Conservation (phyloP, 345 rosid genomes). For the Pugionium cornutum region DNA sequence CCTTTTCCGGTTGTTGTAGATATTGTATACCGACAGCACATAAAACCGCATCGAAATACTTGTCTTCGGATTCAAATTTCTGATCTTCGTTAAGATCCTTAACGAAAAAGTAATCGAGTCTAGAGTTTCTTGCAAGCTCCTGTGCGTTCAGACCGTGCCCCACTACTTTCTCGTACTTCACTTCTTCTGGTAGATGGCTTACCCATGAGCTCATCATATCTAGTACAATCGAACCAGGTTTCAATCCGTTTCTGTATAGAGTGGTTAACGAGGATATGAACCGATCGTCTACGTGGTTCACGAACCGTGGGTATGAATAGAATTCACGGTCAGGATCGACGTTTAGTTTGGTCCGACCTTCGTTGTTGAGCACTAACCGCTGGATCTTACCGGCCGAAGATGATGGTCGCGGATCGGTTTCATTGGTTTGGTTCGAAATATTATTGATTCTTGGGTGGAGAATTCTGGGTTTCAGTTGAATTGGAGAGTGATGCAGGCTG, state of each 20-base stretch:
- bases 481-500: conserved; percentile 36
- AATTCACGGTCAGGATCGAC: conserved; percentile 60
- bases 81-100: conserved; percentile 74
- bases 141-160: conserved; percentile 95
- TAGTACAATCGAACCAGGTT: conserved; percentile 68
- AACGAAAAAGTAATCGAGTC: conserved; percentile 41
- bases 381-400: conserved; percentile 63
- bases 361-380: conserved; percentile 62
- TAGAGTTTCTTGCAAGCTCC: conserved; percentile 62
- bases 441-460: conserved; percentile 36
- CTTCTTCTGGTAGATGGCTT: conserved; percentile 78
- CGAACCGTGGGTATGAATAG: conserved; percentile 76
- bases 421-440: conserved; percentile 41
- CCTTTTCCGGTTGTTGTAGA: conserved; percentile 90
- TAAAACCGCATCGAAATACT: conserved; percentile 69
- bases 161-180: conserved; percentile 64
- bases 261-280: conserved; percentile 72
- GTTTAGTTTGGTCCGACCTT: conserved; percentile 70
- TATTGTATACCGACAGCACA: conserved; percentile 87
- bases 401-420: conserved; percentile 38
- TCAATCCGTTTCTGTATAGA: conserved; percentile 58
- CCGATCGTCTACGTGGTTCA: conserved; percentile 77
- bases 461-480: conserved; percentile 28
- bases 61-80: conserved; percentile 51
- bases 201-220: conserved; percentile 95